phyloP scores from a whole-genome alignment of 2,329 filamentous ascomycete genomes.

The Phyllosticta citribraziliensis region DNA sequence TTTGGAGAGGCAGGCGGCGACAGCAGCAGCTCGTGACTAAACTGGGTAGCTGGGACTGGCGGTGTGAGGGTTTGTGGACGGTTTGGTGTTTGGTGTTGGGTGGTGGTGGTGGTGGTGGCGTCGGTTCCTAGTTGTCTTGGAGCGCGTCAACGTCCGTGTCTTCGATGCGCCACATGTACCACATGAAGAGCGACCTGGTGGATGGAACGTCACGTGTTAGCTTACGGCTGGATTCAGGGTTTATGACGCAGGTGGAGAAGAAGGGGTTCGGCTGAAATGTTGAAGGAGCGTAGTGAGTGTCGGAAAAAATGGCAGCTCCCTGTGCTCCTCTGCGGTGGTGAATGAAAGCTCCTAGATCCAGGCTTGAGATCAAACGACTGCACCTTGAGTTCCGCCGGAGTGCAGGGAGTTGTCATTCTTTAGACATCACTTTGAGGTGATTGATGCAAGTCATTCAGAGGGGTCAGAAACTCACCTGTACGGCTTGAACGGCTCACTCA shows the following conservation, averaged over 20 bases:
- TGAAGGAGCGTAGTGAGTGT: too few species aligned
- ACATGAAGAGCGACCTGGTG: conserved; percentile 79
- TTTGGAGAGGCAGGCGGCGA: too few species aligned
- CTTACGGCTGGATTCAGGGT: not conserved
- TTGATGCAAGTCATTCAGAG: too few species aligned
- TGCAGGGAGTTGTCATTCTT: too few species aligned
- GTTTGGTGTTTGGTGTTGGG: not conserved
- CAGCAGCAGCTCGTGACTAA: too few species aligned
- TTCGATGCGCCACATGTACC: conserved; percentile 92
- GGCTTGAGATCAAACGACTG: too few species aligned
- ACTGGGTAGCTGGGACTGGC: not conserved
- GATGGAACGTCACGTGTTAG: not conserved
- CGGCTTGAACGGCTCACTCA: conserved; percentile 69
- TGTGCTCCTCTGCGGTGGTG: too few species aligned
- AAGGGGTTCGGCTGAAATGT: too few species aligned
- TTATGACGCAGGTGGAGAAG: not conserved
- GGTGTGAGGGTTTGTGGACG: not conserved
- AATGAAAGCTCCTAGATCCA: not conserved
- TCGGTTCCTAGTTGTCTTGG: not conserved
- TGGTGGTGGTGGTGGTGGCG: not conserved
- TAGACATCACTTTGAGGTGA: too few species aligned
- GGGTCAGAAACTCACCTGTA: conserved; percentile 49
- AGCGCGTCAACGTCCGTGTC: conserved; percentile 60
- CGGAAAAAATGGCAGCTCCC: too few species aligned
- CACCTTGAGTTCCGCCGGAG: too few species aligned